Evolutionary conservation across 805 yeast species (phyloP).

Genomic region (Wickerhamiella azymoides): DNA sequence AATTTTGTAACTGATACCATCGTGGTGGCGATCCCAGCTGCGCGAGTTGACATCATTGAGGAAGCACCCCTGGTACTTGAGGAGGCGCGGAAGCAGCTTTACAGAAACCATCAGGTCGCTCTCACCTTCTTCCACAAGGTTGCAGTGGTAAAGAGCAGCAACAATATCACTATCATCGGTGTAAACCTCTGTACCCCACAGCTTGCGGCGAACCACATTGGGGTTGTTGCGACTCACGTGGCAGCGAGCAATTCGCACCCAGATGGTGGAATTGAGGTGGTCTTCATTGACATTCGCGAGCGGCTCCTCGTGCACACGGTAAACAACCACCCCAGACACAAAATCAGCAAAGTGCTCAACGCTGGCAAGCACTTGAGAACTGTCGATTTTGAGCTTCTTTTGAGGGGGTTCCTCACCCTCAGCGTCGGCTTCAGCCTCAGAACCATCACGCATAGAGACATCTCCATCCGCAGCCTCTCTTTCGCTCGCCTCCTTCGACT

Average conservation of each 20-base stretch:
- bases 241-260: slow-evolving; percentile 40
- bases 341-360: slow-evolving; percentile 33
- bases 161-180: slow-evolving; percentile 88
- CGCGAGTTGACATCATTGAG: slow-evolving; percentile 63
- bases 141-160: slow-evolving; percentile 54
- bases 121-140: slow-evolving; percentile 24
- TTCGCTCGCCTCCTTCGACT: not conserved
- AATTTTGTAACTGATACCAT: slow-evolving; percentile 63
- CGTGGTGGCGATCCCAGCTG: slow-evolving; percentile 58
- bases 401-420: not conserved
- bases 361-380: slow-evolving; percentile 28
- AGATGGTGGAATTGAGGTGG: slow-evolving; percentile 30
- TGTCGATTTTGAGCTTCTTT: slow-evolving; percentile 24
- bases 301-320: slow-evolving; percentile 23
- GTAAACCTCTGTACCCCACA: slow-evolving; percentile 91
- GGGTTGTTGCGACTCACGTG: slow-evolving; percentile 27
- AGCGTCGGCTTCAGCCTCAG: not conserved
- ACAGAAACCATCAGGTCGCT: slow-evolving; percentile 45
- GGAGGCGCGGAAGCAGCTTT: slow-evolving; percentile 53
- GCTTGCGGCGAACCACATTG: slow-evolving; percentile 32
- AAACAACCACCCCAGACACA: slow-evolving; percentile 42
- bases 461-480: not conserved
- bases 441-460: not conserved
- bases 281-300: slow-evolving; percentile 22
- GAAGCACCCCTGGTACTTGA: slow-evolving; percentile 48